A percentile compares a stretch with the other conserved stretches of the same genome.
Conservation (phyloP, 805 yeast genomes). For the Candida suzukii region DNA sequence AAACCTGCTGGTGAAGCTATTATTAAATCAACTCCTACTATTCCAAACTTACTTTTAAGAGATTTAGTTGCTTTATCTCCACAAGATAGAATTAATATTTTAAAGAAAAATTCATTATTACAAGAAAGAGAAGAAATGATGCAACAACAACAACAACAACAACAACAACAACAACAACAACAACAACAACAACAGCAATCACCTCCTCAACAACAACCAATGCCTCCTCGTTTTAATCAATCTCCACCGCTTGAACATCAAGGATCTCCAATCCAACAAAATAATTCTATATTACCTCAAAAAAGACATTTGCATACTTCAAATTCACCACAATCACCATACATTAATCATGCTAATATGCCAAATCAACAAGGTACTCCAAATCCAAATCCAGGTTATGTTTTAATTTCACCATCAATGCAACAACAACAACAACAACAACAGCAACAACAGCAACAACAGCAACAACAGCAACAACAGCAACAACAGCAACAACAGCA, state of each 20-base stretch:
- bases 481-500: too few species aligned
- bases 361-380: neutral
- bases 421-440: conserved; percentile 2
- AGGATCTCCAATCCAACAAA: neutral
- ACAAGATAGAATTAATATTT: conserved; percentile 25
- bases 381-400: neutral
- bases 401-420: neutral
- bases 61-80: conserved; percentile 37
- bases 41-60: conserved; percentile 35
- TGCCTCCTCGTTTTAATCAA: neutral
- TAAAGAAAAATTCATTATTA: neutral
- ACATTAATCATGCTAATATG: neutral
- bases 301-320: neutral
- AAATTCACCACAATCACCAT: neutral
- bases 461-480: neutral
- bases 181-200: neutral
- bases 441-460: conserved; percentile 1
- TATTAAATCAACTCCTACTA: conserved; percentile 34
- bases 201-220: neutral
- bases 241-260: neutral
- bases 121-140: neutral
- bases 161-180: neutral
- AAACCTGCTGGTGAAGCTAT: conserved; percentile 20
- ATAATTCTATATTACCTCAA: neutral
- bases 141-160: neutral